Base-by-base conservation (phyloP, 352 stramenopile species). In the Lagenidium giganteum region DNA sequence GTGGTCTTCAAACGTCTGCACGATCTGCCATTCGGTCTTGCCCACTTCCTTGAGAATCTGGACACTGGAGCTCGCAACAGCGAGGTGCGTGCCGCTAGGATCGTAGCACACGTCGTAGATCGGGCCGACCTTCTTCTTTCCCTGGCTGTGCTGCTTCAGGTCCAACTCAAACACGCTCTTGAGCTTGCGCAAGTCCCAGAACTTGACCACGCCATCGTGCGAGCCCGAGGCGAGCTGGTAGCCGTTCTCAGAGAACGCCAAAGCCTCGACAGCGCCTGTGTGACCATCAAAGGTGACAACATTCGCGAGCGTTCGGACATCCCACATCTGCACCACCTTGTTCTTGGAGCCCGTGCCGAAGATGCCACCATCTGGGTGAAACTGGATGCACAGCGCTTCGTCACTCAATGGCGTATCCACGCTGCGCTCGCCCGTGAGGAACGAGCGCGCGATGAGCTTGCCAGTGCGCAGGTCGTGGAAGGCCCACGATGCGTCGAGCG, bases 351-450 rank as follows among this genome's bases (percentile, higher is more conserved):
- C 70, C 35, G 77, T 63, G 60, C 85, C 67, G 59, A 97, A 88
- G 62, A 99, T 96, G 6, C 95, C 72, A 33, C 95, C 95, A 64
- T 99, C 95, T 9, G 94, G 94, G 67, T 99, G 95, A 53, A 98
- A 96, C 11, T 59, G 52, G 8, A 69, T 49, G 22, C 59, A 68
- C 23, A 68, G 66, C 12, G 50, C 53, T 25, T 73, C 61, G 24
- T 88, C 76, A 3, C 45, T 27, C 3, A 40, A 48, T 32, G 44
- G 20, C n/a, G 61, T 26, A 37, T 73, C 64, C n/a, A n/a, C n/a
- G n/a, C n/a, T n/a, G n/a, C n/a, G n/a, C n/a, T n/a, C n/a, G n/a
- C 71, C 66, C n/a, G 70, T 67, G 8, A 83, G 54, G 12, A 59
- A 60, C 31, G 69, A 67, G 27, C 61, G 67, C 8, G 67, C 59